Percentiles rank a stretch among this genome's conserved stretches.
phyloP scores from a whole-genome alignment of 2,329 filamentous ascomycete genomes.

The Sphaerulina vaccinii region DNA sequence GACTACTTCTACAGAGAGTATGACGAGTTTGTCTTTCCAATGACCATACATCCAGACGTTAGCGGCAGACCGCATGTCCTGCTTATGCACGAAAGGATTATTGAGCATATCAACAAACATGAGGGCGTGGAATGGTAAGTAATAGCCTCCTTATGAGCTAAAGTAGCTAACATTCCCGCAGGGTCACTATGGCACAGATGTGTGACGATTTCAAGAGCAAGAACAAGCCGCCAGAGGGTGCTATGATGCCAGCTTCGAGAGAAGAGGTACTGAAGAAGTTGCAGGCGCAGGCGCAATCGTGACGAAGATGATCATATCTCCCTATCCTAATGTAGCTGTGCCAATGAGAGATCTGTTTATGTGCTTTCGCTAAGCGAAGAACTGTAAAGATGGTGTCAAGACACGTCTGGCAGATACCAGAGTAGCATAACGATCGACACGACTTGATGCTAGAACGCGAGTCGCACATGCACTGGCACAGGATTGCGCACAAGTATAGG shows the following conservation, averaged over 20 bases:
- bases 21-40: slow-evolving; percentile 72
- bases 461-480: too few species aligned
- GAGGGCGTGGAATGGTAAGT: slow-evolving; percentile 55
- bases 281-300: neutral
- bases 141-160: neutral
- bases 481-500: too few species aligned
- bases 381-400: too few species aligned
- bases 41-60: slow-evolving; percentile 68
- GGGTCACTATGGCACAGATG: slow-evolving; percentile 67
- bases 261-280: slow-evolving; percentile 47
- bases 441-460: too few species aligned
- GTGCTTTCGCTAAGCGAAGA: too few species aligned
- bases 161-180: slow-evolving; percentile 30
- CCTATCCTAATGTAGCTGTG: neutral
- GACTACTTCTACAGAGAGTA: slow-evolving; percentile 74
- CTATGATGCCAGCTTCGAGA: slow-evolving; percentile 56
- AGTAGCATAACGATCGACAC: too few species aligned
- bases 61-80: slow-evolving; percentile 68
- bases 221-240: slow-evolving; percentile 55
- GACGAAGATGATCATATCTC: neutral
- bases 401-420: too few species aligned
- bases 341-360: neutral
- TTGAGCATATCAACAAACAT: slow-evolving; percentile 65
- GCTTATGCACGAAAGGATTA: slow-evolving; percentile 69
- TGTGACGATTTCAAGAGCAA: slow-evolving; percentile 68